Evolutionary conservation across 1,139 yeast species (phyloP), one percentile per base, ranked within the genome.

Genomic region (Yarrowia galli): DNA sequence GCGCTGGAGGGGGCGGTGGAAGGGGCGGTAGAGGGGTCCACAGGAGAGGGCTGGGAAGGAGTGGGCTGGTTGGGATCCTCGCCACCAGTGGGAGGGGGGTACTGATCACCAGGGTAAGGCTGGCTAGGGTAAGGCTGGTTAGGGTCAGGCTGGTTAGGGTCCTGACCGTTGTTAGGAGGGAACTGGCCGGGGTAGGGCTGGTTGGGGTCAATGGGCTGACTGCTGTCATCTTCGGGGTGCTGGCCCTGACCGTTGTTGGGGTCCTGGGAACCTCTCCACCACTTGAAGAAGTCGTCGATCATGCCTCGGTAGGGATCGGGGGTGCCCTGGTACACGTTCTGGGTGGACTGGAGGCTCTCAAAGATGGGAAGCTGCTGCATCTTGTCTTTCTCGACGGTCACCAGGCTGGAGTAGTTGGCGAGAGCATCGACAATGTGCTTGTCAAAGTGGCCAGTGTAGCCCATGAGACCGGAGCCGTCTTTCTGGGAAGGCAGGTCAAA

Each of bases 391-490:
- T 54, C 61, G 18, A 54, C 61, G 8, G 61, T 40, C 5, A 54
- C 36, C 13, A 54, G 61, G 20, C 40, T 48, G 25, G 61, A 54
- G n/a, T 10, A 40, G 23, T 40, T 23, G 22, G 48, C 61, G 18
- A 54, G 61, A n/a, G 36, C 18, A 1, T 38, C 36, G 8, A 54
- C 48, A 23, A 54, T 40, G 8, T 16, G 10, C 23, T 23, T 12
- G 36, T 54, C 61, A 54, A 54, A 54, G 61, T 54, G 46, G 36
- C 61, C 61, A 1, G 36, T 38, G 61, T 54, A 54, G 22, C 61
- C 61, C 61, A 54, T 54, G 36, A 54, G 48, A 25, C 61, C 61
- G n/a, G 61, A 54, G 16, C 61, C 61, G 36, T 54, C 61, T 23
- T 28, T 23, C 61, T 54, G 61, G 23, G 61, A 54, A 25, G 61